Base-by-base conservation (phyloP, 2,329 filamentous ascomycete species). In the Botrytis paeoniae region DNA sequence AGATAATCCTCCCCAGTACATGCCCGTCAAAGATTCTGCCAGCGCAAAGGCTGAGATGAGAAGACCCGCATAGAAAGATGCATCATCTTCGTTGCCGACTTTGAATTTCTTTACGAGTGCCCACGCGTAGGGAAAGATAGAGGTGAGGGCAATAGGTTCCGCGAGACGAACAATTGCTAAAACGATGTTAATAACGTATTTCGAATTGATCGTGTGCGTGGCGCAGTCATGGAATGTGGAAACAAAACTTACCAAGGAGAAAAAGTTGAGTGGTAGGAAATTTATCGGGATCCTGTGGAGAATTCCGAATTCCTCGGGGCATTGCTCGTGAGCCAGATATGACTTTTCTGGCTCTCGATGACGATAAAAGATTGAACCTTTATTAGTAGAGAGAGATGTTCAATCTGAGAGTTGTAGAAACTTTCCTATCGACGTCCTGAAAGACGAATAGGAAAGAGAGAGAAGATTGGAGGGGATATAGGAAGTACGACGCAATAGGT, bases 71-170 rank as follows among this genome's bases (percentile, higher is more conserved):
- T 97, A 97, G 83, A 93, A 95, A 54, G 91, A 97, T 74, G 93
- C 93, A 89, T 95, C 89, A 83, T 88, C 85, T 77, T 90, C 88
- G 78, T 89, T 87, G 75, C 91, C 92, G 77, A 95, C 86, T 59
- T 93, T 80, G 82, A 94, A 94, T 78, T 89, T 86, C 82, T 93
- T 93, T 77, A 95, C 91, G 77, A 95, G 89, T 74, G 92, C 88
- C 92, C 92, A 97, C 74, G 93, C 93, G 82, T 97, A 98, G 32
- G 95, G 95, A 79, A 95, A 97, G 82, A 97, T 96, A 80, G 93
- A 96, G 1, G 94, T 97, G 76, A 98, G 88, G 69, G 95, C 94
- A 78, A 98, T 95, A 35, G 95, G 95, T 83, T 98, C 95, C 70
- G 94, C 93, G 77, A 98, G 89, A 75, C 95, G 93, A 80, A 97